Evolutionary conservation across 768 basidiomycete species (phyloP).

Genomic region (Crassisporium funariophilum): DNA sequence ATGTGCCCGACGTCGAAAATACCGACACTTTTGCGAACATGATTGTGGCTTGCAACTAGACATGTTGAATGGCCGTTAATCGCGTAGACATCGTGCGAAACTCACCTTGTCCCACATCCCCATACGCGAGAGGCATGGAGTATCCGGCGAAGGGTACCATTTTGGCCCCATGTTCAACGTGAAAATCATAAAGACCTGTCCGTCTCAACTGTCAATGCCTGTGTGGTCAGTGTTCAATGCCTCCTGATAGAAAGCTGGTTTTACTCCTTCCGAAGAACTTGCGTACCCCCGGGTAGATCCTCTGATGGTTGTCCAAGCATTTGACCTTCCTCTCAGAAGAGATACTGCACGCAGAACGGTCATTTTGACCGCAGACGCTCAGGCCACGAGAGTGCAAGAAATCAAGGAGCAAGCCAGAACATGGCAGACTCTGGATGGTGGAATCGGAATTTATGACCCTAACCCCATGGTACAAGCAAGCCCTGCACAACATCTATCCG

Average conservation of each 20-base stretch:
- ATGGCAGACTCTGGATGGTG: too few relatives aligned
- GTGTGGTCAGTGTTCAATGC: conserved; percentile 4
- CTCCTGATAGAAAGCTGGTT: not conserved
- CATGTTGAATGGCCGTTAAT: conserved; percentile 7
- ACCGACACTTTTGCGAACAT: conserved; percentile 80
- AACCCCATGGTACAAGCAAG: conserved; percentile 15
- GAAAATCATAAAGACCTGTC: conserved; percentile 89
- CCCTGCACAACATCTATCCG: not conserved
- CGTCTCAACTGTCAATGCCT: conserved; percentile 40
- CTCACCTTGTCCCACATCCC: conserved; percentile 76
- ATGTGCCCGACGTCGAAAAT: conserved; percentile 99
- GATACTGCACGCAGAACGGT: conserved; percentile 14
- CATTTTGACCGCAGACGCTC: conserved; percentile 17
- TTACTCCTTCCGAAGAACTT: conserved; percentile 22
- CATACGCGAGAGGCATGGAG: conserved; percentile 91
- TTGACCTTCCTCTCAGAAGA: conserved; percentile 11
- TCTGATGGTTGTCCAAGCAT: not conserved
- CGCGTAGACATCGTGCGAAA: conserved; percentile 11
- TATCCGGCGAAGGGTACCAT: conserved; percentile 98
- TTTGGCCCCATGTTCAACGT: conserved; percentile 79
- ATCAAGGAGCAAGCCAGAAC: conserved; percentile 3
- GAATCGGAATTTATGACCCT: conserved; percentile 19
- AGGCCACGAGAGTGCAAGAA: not conserved
- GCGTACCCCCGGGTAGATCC: conserved; percentile 20
- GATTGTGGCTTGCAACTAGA: conserved; percentile 85